Conservation (phyloP, 345 rosid genomes). For the Tarenaya hassleriana region DNA sequence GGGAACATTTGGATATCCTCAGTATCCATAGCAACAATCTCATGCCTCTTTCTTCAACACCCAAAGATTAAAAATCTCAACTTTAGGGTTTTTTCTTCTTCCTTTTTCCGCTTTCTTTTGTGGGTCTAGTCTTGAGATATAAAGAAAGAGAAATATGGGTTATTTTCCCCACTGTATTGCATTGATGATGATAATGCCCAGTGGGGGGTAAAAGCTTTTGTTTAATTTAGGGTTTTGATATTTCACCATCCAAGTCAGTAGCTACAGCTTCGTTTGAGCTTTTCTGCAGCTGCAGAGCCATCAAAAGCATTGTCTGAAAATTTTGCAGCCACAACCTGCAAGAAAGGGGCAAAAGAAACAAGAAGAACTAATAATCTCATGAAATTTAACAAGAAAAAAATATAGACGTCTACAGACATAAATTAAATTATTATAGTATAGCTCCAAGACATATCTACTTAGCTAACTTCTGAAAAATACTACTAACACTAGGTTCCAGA, state of each 20-base stretch:
- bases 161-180: constrained; percentile 22
- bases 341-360: constrained; percentile 28
- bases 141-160: constrained; percentile 17
- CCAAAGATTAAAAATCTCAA: constrained; percentile 21
- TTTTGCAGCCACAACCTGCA: constrained; percentile 43
- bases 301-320: constrained; percentile 61
- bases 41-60: constrained; percentile 48
- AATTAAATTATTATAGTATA: too few species aligned
- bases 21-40: constrained; percentile 56
- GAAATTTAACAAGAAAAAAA: constrained; percentile 18
- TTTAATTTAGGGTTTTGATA: constrained; percentile 47
- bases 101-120: neutral
- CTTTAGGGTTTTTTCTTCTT: constrained; percentile 11
- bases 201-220: constrained; percentile 24
- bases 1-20: constrained; percentile 65
- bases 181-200: constrained; percentile 30
- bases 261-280: constrained; percentile 45
- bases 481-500: too few species aligned
- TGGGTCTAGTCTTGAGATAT: constrained; percentile 8
- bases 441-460: neutral
- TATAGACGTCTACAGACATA: too few species aligned
- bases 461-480: too few species aligned
- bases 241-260: constrained; percentile 83
- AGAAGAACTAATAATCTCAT: constrained; percentile 26
- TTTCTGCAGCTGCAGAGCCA: constrained; percentile 48